phyloP scores from a whole-genome alignment of 306 rosid genomes.

The Ochetophila trinervis region DNA sequence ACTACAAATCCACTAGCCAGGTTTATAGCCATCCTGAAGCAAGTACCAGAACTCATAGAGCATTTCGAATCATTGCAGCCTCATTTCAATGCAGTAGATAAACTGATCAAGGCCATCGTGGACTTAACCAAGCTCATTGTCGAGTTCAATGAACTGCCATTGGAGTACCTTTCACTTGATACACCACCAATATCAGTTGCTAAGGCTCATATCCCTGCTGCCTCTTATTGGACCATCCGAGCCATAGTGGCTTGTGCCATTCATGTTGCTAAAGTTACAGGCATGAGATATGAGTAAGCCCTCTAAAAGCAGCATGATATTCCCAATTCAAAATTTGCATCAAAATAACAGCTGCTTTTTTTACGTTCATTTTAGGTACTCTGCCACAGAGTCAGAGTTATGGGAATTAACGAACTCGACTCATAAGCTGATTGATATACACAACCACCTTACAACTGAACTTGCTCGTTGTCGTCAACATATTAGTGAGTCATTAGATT shows the following conservation, averaged over 20 bases:
- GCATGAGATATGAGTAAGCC: slow-evolving; percentile 68
- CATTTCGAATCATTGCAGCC: slow-evolving; percentile 44
- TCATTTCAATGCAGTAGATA: slow-evolving; percentile 60
- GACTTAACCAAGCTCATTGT: slow-evolving; percentile 55
- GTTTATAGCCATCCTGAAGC: slow-evolving; percentile 70
- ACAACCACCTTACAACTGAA: slow-evolving; percentile 61
- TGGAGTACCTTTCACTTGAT: slow-evolving; percentile 65
- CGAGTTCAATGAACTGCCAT: slow-evolving; percentile 53
- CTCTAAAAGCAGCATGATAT: neutral
- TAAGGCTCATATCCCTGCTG: slow-evolving; percentile 66
- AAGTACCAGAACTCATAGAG: slow-evolving; percentile 57
- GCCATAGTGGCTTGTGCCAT: slow-evolving; percentile 68
- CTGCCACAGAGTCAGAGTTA: slow-evolving; percentile 53
- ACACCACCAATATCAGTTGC: slow-evolving; percentile 59
- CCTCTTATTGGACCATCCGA: slow-evolving; percentile 72
- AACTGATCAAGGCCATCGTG: slow-evolving; percentile 47
- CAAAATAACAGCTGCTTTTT: neutral
- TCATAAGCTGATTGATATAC: slow-evolving; percentile 60
- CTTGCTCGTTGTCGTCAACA: slow-evolving; percentile 43
- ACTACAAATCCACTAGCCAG: slow-evolving; percentile 61
- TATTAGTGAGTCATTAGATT: slow-evolving; percentile 45
- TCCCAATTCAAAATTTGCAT: neutral
- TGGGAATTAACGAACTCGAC: slow-evolving; percentile 80
- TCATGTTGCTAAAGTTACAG: slow-evolving; percentile 52
- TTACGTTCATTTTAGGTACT: slow-evolving; percentile 36